These are phyloP conservation scores for Leccinum pallidistipes DNA, from an alignment of 1,284 basidiomycete species.

Conservation along the genomic window DNA sequence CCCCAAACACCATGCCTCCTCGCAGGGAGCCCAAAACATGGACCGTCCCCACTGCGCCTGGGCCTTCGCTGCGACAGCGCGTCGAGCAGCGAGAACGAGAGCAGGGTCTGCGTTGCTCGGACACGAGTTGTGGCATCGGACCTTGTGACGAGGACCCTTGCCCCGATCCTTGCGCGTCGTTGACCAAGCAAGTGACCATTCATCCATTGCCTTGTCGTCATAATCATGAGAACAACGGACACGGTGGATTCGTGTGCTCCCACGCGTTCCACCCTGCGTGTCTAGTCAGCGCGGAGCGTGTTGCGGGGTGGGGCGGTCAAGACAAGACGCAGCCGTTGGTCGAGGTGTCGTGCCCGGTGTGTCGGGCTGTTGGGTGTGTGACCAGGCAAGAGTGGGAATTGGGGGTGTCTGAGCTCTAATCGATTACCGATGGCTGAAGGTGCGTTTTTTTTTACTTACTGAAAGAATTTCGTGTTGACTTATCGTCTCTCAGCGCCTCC, in stretches of 20 bases:
- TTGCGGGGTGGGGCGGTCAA: constrained; percentile 57
- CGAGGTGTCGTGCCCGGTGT: constrained; percentile 69
- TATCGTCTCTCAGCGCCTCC: neutral
- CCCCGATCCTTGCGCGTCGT: constrained; percentile 33
- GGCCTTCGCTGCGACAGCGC: constrained; percentile 64
- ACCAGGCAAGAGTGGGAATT: constrained; percentile 60
- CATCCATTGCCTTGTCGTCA: constrained; percentile 21
- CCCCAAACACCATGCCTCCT: constrained; percentile 32
- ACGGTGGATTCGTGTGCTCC: constrained; percentile 43
- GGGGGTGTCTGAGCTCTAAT: constrained; percentile 37
- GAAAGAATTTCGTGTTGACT: neutral
- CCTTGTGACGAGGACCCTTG: constrained; percentile 74
- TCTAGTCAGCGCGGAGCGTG: constrained; percentile 70
- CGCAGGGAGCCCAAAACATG: constrained; percentile 40
- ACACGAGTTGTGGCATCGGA: constrained; percentile 68
- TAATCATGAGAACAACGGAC: neutral
- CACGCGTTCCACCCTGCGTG: constrained; percentile 72
- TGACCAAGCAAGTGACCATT: constrained; percentile 48
- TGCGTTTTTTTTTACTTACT: neutral
- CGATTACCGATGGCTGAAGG: neutral
- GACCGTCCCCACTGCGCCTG: constrained; percentile 54
- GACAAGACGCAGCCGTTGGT: constrained; percentile 43
- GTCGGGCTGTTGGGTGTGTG: constrained; percentile 58
- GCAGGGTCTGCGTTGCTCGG: constrained; percentile 65
- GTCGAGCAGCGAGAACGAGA: constrained; percentile 70